phyloP scores from a whole-genome alignment of 1,284 basidiomycete genomes.

The Rhodotorula sp. region DNA sequence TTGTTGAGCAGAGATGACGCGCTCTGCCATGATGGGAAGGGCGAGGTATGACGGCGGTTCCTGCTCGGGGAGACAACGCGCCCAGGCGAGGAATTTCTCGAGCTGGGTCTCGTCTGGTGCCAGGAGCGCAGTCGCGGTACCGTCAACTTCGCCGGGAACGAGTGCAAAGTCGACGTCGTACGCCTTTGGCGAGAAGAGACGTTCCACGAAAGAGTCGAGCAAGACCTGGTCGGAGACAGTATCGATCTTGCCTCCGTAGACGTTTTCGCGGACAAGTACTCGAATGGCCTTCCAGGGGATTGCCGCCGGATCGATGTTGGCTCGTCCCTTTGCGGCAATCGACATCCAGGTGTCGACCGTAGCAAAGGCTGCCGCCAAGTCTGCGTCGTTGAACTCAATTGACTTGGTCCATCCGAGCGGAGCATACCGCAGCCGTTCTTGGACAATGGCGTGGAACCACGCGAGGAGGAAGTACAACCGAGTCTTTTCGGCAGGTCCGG shows the following conservation, averaged over 20 bases:
- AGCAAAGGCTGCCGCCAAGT: constrained; percentile 85
- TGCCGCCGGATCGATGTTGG: constrained; percentile 81
- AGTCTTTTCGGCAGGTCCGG: constrained; percentile 82
- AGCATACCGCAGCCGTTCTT: constrained; percentile 90
- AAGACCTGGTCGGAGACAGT: constrained; percentile 90
- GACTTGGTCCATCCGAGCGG: constrained; percentile 92
- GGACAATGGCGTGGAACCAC: constrained; percentile 96
- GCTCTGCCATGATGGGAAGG: constrained; percentile 82
- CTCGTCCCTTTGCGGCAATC: constrained; percentile 72
- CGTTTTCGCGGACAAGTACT: constrained; percentile 86
- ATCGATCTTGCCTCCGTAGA: constrained; percentile 84
- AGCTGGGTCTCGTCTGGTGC: constrained; percentile 88
- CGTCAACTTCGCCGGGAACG: constrained; percentile 57
- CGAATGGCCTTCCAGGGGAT: constrained; percentile 92
- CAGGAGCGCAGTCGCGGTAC: constrained; percentile 51
- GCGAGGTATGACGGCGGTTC: constrained; percentile 84
- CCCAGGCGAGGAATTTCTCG: constrained; percentile 85
- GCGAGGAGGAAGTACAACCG: constrained; percentile 83
- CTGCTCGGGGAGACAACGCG: constrained; percentile 62
- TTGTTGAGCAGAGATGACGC: constrained; percentile 83
- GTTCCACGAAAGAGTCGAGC: constrained; percentile 85
- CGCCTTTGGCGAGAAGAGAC: constrained; percentile 75
- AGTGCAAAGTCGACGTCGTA: constrained; percentile 90
- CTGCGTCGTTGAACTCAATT: constrained; percentile 97
- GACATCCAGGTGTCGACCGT: constrained; percentile 88